phyloP scores from a whole-genome alignment of 1,284 basidiomycete species.

The Ustanciosporium gigantosporum region DNA sequence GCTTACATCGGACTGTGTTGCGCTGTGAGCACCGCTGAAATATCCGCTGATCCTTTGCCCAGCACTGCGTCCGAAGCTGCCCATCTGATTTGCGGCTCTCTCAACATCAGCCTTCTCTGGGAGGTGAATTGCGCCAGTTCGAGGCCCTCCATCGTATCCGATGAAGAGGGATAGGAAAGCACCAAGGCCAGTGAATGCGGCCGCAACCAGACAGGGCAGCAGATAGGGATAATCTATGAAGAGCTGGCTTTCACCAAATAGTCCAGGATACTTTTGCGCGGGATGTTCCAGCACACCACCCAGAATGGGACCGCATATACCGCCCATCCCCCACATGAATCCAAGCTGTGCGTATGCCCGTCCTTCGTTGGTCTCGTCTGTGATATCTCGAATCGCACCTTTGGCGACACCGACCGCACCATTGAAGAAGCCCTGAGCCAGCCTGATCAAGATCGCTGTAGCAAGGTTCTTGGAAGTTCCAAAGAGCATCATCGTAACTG shows the following conservation, averaged over 20 bases:
- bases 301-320: constrained; percentile 73
- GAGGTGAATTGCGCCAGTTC: constrained; percentile 48
- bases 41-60: constrained; percentile 53
- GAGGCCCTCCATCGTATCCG: constrained; percentile 72
- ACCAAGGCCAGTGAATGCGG: constrained; percentile 66
- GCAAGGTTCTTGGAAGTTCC: constrained; percentile 71
- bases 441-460: constrained; percentile 81
- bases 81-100: constrained; percentile 30
- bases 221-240: constrained; percentile 87
- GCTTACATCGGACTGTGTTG: constrained; percentile 28
- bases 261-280: constrained; percentile 77
- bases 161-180: constrained; percentile 85
- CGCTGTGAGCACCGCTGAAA: constrained; percentile 26
- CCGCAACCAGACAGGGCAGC: constrained; percentile 75
- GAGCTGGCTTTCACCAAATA: constrained; percentile 68
- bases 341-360: constrained; percentile 91
- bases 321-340: constrained; percentile 95
- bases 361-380: constrained; percentile 86
- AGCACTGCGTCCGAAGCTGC: constrained; percentile 45
- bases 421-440: constrained; percentile 92
- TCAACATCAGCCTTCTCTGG: constrained; percentile 46
- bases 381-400: constrained; percentile 83
- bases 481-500: constrained; percentile 76
- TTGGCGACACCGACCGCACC: constrained; percentile 87
- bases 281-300: constrained; percentile 69